phyloP scores from a whole-genome alignment of 2,329 filamentous ascomycete genomes.

The Aspergillus spinulosporus region DNA sequence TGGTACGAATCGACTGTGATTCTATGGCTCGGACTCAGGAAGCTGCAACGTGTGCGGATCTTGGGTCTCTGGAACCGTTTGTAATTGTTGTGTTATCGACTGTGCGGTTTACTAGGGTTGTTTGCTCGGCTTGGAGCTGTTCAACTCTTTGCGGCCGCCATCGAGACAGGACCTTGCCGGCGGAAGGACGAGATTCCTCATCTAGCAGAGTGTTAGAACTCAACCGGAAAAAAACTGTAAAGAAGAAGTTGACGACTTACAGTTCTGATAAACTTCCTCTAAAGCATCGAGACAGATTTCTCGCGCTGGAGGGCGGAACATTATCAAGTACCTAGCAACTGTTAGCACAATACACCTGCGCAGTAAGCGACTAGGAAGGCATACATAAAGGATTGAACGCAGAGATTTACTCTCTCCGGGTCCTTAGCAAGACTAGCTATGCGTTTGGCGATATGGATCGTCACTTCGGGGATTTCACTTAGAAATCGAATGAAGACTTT shows the following conservation, averaged over 20 bases:
- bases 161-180: constrained; percentile 55
- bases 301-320: constrained; percentile 61
- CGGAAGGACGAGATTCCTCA: constrained; percentile 49
- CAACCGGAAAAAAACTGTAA: constrained; percentile 1
- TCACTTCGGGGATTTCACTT: constrained; percentile 84
- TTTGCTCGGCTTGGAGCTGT: constrained; percentile 20
- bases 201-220: constrained; percentile 31
- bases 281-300: constrained; percentile 59
- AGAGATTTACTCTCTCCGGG: constrained; percentile 62
- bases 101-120: constrained; percentile 15
- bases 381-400: constrained; percentile 58
- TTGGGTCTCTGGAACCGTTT: constrained; percentile 9
- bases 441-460: constrained; percentile 67
- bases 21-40: not conserved
- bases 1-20: not conserved
- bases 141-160: constrained; percentile 53
- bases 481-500: constrained; percentile 88
- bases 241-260: constrained; percentile 35
- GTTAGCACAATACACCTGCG: not conserved
- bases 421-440: constrained; percentile 66
- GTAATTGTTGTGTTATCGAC: not conserved
- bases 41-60: not conserved
- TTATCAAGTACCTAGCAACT: constrained; percentile 51
- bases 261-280: constrained; percentile 59
- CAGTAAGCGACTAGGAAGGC: constrained; percentile 14